A percentile compares a stretch with the other conserved stretches of the same genome.
phyloP scores from a whole-genome alignment of 2,329 filamentous ascomycete genomes.

The Dothistroma septosporum region DNA sequence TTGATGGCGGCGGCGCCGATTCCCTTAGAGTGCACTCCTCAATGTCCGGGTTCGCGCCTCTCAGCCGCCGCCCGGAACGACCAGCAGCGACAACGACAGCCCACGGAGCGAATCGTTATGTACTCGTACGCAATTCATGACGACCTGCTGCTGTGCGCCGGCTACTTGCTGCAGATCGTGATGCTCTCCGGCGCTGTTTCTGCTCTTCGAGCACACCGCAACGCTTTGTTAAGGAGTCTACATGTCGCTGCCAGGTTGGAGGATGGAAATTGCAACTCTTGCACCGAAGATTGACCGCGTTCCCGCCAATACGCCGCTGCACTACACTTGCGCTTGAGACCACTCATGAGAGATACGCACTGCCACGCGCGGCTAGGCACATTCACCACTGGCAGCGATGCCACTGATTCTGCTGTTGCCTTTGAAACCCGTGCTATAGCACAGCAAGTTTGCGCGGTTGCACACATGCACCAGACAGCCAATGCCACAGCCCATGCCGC shows the following conservation, averaged over 20 bases:
- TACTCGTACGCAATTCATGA: background rate
- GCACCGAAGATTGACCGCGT: background rate
- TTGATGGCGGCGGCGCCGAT: background rate
- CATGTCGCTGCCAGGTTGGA: background rate
- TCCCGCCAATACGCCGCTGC: background rate
- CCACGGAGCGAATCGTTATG: background rate
- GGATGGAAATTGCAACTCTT: background rate
- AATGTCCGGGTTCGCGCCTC: slow-evolving; percentile 1
- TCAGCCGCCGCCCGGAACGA: background rate
- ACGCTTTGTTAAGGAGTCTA: background rate
- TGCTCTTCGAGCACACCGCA: background rate
- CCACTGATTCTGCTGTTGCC: background rate
- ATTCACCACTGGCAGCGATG: background rate
- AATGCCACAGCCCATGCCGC: background rate
- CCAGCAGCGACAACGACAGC: background rate
- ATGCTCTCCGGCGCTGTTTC: background rate
- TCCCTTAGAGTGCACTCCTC: background rate
- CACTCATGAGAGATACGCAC: background rate
- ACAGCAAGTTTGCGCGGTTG: slow-evolving; percentile 3
- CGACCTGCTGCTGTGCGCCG: background rate
- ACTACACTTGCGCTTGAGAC: background rate
- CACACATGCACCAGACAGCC: background rate
- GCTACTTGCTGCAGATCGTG: background rate
- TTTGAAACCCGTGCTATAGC: slow-evolving; percentile 1
- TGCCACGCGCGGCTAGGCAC: background rate